phyloP scores from a whole-genome alignment of 805 yeast genomes.

The Candida pini region DNA sequence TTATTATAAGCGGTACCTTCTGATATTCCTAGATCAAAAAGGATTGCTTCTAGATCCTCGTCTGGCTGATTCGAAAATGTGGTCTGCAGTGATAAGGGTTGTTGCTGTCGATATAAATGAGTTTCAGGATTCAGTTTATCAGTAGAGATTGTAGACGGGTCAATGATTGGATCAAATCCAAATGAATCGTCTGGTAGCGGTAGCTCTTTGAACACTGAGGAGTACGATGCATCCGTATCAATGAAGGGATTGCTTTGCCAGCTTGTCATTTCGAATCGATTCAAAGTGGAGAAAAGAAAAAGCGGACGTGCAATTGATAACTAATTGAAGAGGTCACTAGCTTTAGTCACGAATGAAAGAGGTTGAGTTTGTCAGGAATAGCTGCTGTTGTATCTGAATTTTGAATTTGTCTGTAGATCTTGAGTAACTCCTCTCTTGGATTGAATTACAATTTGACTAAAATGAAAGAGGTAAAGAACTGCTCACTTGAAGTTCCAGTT shows the following conservation, averaged over 20 bases:
- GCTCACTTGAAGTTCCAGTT: too few relatives aligned
- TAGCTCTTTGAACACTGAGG: conserved; percentile 29
- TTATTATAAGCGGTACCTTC: conserved; percentile 25
- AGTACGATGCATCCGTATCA: conserved; percentile 30
- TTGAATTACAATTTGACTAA: too few relatives aligned
- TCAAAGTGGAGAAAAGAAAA: too few relatives aligned
- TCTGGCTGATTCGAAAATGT: conserved; percentile 5
- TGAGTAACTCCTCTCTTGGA: too few relatives aligned
- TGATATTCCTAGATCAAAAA: conserved; percentile 27
- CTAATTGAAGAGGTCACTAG: neutral
- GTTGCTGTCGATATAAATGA: neutral
- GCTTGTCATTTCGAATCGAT: conserved; percentile 7
- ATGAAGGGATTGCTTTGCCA: conserved; percentile 21
- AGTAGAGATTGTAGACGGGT: conserved; percentile 18
- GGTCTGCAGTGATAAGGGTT: neutral
- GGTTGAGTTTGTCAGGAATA: too few relatives aligned
- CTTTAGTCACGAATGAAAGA: too few relatives aligned
- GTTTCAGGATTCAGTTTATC: conserved; percentile 1
- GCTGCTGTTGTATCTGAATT: too few relatives aligned
- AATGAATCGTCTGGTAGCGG: conserved; percentile 53
- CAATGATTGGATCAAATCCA: conserved; percentile 27
- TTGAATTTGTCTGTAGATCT: too few relatives aligned
- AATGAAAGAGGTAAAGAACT: too few relatives aligned
- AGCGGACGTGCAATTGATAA: neutral
- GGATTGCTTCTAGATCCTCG: conserved; percentile 26